Base-by-base conservation (phyloP, 2,329 filamentous ascomycete species). In the Tympanopsis confertula region DNA sequence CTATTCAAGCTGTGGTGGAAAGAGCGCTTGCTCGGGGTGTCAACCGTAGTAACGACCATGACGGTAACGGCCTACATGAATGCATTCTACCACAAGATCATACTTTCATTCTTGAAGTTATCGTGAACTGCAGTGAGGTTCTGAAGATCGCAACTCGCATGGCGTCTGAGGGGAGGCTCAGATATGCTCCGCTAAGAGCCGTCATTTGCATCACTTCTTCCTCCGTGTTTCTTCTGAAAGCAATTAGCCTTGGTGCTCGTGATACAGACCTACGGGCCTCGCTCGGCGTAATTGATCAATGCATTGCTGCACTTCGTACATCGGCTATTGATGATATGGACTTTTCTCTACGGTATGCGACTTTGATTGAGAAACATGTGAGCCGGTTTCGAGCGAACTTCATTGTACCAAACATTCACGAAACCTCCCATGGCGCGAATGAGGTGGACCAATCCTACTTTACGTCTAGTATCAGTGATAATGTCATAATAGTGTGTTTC, bases 311-410 rank as follows among this genome's bases (percentile, higher is more conserved):
- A 0, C 41, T 50, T 1, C 44, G 41, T 12, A 37, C 29, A 1
- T 45, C 38, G 0, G 42, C 45, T 0, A 39, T 43, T 2, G 47
- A 50, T 19, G 47, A 50, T 3, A 49, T 50, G 47, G 47, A 50
- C 12, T 50, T 50, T 37, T 40, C 47, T 0, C 29, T 50, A 19
- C 39, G 47, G 26, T 50, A 50, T 20, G 47, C 45, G 0, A 36
- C 47, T 10, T 41, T 50, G 5, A 40, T 49, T 5, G 47, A 48
- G 15, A 48, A 44, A 17, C 47, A 50, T 26, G 41, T 42, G 0
- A 36, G 42, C 14, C 45, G 44, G 13, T 47, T 47, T n/a, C n/a
- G n/a, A n/a, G n/a, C n/a, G n/a, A n/a, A n/a, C n/a, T n/a, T n/a
- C n/a, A n/a, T n/a, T n/a, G n/a, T n/a, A n/a, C n/a, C n/a, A n/a